These are phyloP conservation scores for Pharus latifolius DNA, from an alignment of 176 grass and related monocot species.

Conservation along the genomic window DNA sequence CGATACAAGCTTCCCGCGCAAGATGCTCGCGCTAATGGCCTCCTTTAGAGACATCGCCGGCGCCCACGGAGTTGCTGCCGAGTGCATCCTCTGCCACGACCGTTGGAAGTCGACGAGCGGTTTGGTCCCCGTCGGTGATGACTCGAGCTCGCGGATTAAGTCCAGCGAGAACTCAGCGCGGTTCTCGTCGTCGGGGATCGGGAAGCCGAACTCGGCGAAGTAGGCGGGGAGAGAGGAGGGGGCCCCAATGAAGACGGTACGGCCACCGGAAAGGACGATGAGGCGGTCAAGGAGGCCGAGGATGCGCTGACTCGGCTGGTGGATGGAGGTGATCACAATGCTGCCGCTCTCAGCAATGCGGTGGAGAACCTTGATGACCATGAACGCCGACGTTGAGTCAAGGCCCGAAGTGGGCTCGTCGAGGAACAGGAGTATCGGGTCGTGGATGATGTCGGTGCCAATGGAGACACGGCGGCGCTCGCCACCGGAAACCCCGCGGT, in stretches of 20 bases:
- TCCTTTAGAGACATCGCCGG: constrained; percentile 54
- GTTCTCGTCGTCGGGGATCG: constrained; percentile 72
- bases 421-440: constrained; percentile 85
- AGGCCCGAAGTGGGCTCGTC: constrained; percentile 96
- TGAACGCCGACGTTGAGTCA: constrained; percentile 90
- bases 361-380: constrained; percentile 87
- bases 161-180: constrained; percentile 87
- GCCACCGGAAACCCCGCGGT: constrained; percentile 83
- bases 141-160: constrained; percentile 63
- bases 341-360: constrained; percentile 73
- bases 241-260: constrained; percentile 53
- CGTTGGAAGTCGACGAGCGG: constrained; percentile 66
- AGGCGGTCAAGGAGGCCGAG: constrained; percentile 66
- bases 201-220: constrained; percentile 60
- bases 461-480: constrained; percentile 86
- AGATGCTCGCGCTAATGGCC: constrained; percentile 75
- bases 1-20: constrained; percentile 72
- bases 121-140: constrained; percentile 38
- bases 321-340: constrained; percentile 88
- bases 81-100: constrained; percentile 37
- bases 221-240: constrained; percentile 40
- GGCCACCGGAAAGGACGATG: constrained; percentile 63
- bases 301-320: constrained; percentile 84
- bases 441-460: constrained; percentile 86
- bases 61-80: background rate